phyloP scores from a whole-genome alignment of 2,329 filamentous ascomycete species.

The Talaromyces sp. region DNA sequence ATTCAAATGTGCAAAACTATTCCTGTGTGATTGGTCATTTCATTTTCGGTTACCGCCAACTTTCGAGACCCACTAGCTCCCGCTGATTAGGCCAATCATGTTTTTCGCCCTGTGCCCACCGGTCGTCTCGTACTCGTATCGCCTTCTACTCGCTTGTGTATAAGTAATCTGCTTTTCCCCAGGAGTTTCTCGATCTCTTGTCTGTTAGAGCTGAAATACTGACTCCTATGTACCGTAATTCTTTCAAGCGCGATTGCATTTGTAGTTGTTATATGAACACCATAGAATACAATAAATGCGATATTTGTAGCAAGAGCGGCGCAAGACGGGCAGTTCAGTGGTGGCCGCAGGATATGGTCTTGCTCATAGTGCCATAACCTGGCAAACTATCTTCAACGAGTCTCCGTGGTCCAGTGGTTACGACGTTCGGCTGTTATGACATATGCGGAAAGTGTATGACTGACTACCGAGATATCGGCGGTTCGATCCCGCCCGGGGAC shows the following conservation, averaged over 20 bases:
- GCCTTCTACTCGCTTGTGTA: too few species aligned
- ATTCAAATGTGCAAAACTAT: too few species aligned
- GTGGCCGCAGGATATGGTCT: too few species aligned
- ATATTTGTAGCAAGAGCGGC: neutral
- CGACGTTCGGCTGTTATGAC: neutral
- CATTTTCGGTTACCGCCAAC: neutral
- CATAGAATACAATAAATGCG: neutral
- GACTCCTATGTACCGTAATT: too few species aligned
- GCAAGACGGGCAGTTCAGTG: neutral
- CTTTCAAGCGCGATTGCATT: too few species aligned
- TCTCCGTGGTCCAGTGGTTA: slow-evolving; percentile 3
- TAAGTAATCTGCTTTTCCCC: too few species aligned
- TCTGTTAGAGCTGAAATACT: too few species aligned
- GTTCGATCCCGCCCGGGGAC: slow-evolving; percentile 5
- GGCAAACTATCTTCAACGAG: neutral
- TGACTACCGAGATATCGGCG: neutral
- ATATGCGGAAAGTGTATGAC: neutral
- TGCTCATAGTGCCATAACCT: neutral
- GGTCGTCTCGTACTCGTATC: too few species aligned
- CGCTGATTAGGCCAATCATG: neutral
- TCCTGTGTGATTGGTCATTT: neutral
- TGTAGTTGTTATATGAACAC: neutral
- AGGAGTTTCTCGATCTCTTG: too few species aligned
- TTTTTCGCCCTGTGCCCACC: neutral
- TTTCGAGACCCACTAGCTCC: neutral